Evolutionary conservation across 2,329 filamentous ascomycete genomes (phyloP).

Genomic region (Fonsecaea monophora): DNA sequence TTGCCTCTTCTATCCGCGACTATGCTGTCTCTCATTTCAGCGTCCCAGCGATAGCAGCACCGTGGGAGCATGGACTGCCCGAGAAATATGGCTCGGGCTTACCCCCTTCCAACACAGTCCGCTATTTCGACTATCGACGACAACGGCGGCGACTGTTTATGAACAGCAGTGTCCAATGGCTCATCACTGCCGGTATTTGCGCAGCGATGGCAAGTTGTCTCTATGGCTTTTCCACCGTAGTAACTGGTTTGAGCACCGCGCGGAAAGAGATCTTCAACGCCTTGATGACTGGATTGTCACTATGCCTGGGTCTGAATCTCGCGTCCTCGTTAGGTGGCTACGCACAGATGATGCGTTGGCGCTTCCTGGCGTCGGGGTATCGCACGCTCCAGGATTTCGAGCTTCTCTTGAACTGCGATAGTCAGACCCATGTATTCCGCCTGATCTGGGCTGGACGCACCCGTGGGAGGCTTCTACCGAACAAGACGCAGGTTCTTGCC

Average conservation of each 20-base stretch:
- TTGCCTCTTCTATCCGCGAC: conserved; percentile 24
- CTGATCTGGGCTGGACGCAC: conserved; percentile 34
- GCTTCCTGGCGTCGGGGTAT: conserved; percentile 32
- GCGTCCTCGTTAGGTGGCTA: conserved; percentile 30
- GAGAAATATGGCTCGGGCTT: conserved; percentile 26
- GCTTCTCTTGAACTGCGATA: conserved; percentile 32
- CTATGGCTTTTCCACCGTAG: conserved; percentile 25
- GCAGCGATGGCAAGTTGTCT: conserved; percentile 27
- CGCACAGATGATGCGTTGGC: conserved; percentile 35
- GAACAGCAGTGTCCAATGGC: conserved; percentile 31
- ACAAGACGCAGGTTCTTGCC: conserved; percentile 31
- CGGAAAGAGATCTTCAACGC: conserved; percentile 35
- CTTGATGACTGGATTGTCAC: conserved; percentile 23
- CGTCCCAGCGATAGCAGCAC: conserved; percentile 26
- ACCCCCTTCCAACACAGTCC: conserved; percentile 24
- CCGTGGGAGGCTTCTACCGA: conserved; percentile 21
- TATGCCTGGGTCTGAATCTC: conserved; percentile 30
- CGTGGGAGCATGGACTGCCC: conserved; percentile 33
- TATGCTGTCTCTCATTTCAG: conserved; percentile 31
- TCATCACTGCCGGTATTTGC: conserved; percentile 33
- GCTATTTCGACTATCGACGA: conserved; percentile 31
- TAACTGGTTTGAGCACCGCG: conserved; percentile 19
- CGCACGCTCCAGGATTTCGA: conserved; percentile 26
- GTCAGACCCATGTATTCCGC: conserved; percentile 29
- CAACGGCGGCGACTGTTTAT: conserved; percentile 30